phyloP scores from a whole-genome alignment of 495 filamentous ascomycete genomes.

The Platismatia glauca region DNA sequence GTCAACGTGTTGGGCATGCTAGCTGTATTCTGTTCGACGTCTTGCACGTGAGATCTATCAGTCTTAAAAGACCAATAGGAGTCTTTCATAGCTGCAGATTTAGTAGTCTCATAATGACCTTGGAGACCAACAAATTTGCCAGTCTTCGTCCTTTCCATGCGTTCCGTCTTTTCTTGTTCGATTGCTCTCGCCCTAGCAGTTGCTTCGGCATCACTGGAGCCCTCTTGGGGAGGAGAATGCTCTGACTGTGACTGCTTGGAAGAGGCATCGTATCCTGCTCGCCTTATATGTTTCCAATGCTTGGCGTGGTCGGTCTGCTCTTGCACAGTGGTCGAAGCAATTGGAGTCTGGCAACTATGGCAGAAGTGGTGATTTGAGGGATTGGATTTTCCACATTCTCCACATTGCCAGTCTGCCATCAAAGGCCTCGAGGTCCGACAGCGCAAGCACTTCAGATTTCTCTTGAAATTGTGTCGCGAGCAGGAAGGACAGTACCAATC shows the following conservation, averaged over 20 bases:
- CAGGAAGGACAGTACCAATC: slow-evolving; percentile 5
- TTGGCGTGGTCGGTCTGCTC: background rate
- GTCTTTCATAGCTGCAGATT: background rate
- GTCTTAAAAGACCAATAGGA: background rate
- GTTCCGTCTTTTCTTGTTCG: slow-evolving; percentile 12
- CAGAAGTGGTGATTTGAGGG: background rate
- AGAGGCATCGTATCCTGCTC: background rate
- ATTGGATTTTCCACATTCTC: slow-evolving; percentile 2
- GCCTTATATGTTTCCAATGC: slow-evolving; percentile 16
- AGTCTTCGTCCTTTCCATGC: slow-evolving; percentile 14
- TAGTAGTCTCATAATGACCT: background rate
- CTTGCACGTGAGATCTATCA: background rate
- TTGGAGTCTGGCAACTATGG: slow-evolving; percentile 1
- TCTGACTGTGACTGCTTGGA: background rate
- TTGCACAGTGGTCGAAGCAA: background rate
- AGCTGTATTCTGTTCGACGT: background rate
- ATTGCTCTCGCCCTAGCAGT: slow-evolving; percentile 3
- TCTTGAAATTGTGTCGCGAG: background rate
- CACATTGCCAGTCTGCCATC: background rate
- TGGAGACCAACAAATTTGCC: slow-evolving; percentile 15
- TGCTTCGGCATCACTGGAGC: background rate
- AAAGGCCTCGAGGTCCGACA: background rate
- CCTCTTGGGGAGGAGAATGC: background rate
- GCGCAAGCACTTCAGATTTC: background rate
- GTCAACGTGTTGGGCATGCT: background rate